These are phyloP conservation scores for Yueomyces sp. DNA, from an alignment of 805 yeast species.

Conservation along the genomic window DNA sequence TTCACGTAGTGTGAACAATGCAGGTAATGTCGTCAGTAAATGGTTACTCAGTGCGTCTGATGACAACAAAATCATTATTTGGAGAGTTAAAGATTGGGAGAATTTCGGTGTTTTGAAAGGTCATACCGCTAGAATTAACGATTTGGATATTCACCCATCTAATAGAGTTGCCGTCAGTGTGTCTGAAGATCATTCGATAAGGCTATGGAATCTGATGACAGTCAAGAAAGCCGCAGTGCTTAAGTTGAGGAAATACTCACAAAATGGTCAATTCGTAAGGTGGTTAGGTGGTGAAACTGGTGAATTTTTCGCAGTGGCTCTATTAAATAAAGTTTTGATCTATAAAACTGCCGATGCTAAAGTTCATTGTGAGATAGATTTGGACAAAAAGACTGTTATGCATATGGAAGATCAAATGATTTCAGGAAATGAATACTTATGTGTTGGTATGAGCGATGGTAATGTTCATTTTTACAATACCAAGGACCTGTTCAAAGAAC, in stretches of 20 bases:
- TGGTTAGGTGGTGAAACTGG: slow-evolving; percentile 50
- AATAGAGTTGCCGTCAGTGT: slow-evolving; percentile 86
- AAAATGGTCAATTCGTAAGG: slow-evolving; percentile 47
- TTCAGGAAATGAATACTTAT: slow-evolving; percentile 35
- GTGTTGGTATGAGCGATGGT: slow-evolving; percentile 64
- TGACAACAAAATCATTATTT: slow-evolving; percentile 77
- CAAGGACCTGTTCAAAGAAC: slow-evolving; percentile 17
- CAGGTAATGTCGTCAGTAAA: slow-evolving; percentile 24
- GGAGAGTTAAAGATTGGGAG: slow-evolving; percentile 98
- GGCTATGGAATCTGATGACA: slow-evolving; percentile 95
- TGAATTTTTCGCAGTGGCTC: slow-evolving; percentile 63
- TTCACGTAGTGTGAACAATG: slow-evolving; percentile 39
- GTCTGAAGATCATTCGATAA: slow-evolving; percentile 68
- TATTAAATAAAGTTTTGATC: slow-evolving; percentile 47
- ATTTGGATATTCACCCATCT: slow-evolving; percentile 77
- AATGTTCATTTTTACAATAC: slow-evolving; percentile 43
- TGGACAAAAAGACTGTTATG: slow-evolving; percentile 46
- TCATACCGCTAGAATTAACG: slow-evolving; percentile 72
- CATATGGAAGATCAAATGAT: slow-evolving; percentile 40
- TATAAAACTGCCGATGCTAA: slow-evolving; percentile 53
- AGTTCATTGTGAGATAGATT: slow-evolving; percentile 37
- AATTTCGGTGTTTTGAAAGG: slow-evolving; percentile 79
- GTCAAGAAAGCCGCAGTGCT: slow-evolving; percentile 82
- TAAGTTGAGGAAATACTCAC: slow-evolving; percentile 58
- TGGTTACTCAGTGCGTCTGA: slow-evolving; percentile 89